Conservation (phyloP, 306 rosid species). For the Vachellia pachyceras region DNA sequence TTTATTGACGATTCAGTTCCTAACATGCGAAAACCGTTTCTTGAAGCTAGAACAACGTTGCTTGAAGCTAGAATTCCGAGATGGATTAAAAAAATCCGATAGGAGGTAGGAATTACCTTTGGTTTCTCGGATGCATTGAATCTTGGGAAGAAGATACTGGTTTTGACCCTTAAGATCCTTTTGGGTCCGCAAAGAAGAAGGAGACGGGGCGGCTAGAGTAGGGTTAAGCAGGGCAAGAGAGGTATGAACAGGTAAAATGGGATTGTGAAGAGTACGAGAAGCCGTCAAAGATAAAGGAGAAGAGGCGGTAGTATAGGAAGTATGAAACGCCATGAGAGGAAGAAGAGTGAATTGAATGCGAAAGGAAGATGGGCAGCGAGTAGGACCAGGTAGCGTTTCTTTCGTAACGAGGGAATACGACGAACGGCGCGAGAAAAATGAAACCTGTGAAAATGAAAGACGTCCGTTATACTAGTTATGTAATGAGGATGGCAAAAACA, state of each 20-base stretch:
- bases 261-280: conserved; percentile 18
- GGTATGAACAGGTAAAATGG: not conserved
- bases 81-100: not conserved
- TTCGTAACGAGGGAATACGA: not conserved
- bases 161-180: conserved; percentile 30
- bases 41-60: not conserved
- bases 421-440: not conserved
- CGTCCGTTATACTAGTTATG: too few relatives aligned
- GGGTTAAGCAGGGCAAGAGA: conserved; percentile 21
- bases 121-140: conserved; percentile 46
- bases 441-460: too few relatives aligned
- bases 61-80: not conserved
- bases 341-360: not conserved
- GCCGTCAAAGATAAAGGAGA: conserved; percentile 36
- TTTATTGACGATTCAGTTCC: not conserved
- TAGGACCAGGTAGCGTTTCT: too few relatives aligned
- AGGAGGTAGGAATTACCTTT: conserved; percentile 41
- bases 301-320: conserved; percentile 22
- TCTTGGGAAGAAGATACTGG: conserved; percentile 39
- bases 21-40: not conserved
- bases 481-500: too few relatives aligned
- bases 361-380: too few relatives aligned
- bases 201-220: conserved; percentile 25
- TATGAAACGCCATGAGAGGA: conserved; percentile 42
- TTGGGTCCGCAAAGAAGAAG: conserved; percentile 34